Base-by-base conservation (phyloP, 2,329 filamentous ascomycete genomes). In the Aspergillus aculeatinus region DNA sequence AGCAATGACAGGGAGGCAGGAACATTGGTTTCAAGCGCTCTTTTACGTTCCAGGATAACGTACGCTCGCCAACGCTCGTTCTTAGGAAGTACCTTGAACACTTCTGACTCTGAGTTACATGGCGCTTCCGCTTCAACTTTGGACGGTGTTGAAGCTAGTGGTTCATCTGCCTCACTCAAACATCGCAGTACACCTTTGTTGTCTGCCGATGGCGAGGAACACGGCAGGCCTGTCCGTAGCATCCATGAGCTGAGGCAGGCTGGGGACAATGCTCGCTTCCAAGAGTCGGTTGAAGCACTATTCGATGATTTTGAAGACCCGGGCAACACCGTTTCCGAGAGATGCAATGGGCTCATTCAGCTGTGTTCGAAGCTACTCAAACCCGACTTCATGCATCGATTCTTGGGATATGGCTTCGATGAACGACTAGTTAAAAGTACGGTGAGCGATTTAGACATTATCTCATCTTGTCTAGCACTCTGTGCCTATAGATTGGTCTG, bases 391-490 rank as follows among this genome's bases (percentile, higher is more conserved):
- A 67, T 69, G 33, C 70, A 68, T n/a, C 74, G 76, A 31, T 92
- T 96, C 67, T 82, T 89, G 21, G 88, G 92, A 62, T 88, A 91
- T 65, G 86, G 87, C 6, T 85, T 89, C 58, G 89, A 91, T 62
- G 83, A 87, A 57, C 84, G 84, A 31, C 80, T 97, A 16, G 84
- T 92, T 55, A 81, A 84, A 49, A 83, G 85, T 48, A 79, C 90
- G 10, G 82, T 80, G 0, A 79, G 80, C 52, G 85, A 89, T 68
- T 75, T 80, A 1, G 89, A 92, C 70, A 65, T 71, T 39, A 60
- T 77, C 19, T 71, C 70, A 23, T 60, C 64, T 14, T 70, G 71
- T 14, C 64, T 79, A 29, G 65, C 68, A 48, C 60, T 74, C 11
- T 74, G 71, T 60, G 70, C 71, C 6, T 77, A 72, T 61, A 67